These are phyloP conservation scores for Aphanomyces stellatus DNA, from an alignment of 352 stramenopile species.

Conservation along the genomic window DNA sequence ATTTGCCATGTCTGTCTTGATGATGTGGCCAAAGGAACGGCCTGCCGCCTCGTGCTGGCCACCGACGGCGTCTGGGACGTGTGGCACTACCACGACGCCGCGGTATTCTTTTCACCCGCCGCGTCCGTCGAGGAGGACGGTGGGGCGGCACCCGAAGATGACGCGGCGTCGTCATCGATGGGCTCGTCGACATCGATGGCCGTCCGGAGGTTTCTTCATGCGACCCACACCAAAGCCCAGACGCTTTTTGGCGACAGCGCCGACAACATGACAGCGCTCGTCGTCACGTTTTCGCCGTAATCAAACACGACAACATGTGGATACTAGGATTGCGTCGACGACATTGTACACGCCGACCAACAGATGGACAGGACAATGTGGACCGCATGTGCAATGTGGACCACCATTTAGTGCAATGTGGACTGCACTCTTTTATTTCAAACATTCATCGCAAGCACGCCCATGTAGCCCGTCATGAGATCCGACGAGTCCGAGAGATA, in stretches of 20 bases:
- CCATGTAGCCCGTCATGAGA: no score
- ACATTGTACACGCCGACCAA: no score
- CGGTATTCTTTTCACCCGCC: constrained; percentile 29
- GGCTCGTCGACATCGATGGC: no score
- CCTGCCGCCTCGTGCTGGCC: constrained; percentile 41
- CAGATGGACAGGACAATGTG: no score
- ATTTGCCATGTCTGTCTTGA: no score
- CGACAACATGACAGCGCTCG: constrained; percentile 83
- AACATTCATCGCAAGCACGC: no score
- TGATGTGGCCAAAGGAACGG: constrained; percentile 40
- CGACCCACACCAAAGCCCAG: constrained; percentile 47
- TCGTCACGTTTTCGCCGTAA: constrained; percentile 10
- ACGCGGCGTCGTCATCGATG: no score
- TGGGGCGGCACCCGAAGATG: no score
- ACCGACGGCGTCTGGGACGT: constrained; percentile 86
- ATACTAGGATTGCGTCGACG: background rate
- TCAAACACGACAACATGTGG: no score
- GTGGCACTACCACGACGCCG: constrained; percentile 74
- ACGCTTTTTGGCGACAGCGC: constrained; percentile 66
- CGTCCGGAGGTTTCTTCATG: constrained; percentile 49
- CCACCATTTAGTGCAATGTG: no score
- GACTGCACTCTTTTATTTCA: no score
- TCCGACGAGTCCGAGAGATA: background rate
- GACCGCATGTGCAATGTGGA: no score
- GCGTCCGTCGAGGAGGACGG: background rate